phyloP scores from a whole-genome alignment of 768 basidiomycete species.

The Boletus rufocinnamomeus region DNA sequence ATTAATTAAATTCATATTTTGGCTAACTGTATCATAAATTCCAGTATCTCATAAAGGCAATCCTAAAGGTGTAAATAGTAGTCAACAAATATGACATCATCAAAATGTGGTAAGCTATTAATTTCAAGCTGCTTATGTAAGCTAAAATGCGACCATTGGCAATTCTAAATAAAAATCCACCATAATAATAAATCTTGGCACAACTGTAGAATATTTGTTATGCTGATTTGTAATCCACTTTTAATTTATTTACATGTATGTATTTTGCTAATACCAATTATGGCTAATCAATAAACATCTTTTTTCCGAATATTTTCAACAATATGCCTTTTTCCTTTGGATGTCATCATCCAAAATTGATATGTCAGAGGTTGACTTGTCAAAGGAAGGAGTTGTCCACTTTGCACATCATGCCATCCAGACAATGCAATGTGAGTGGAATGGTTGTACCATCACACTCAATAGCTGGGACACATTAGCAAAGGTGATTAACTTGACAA shows the following conservation, averaged over 20 bases:
- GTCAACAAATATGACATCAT: too few relatives aligned
- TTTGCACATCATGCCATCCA: constrained; percentile 30
- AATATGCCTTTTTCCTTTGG: neutral
- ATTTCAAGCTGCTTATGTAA: too few relatives aligned
- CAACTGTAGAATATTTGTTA: neutral
- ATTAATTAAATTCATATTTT: too few relatives aligned
- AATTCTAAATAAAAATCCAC: too few relatives aligned
- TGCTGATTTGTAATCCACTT: neutral
- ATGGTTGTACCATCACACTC: constrained; percentile 25
- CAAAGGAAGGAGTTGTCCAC: constrained; percentile 21
- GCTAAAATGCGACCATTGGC: too few relatives aligned
- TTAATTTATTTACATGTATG: constrained; percentile 14
- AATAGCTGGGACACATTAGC: constrained; percentile 32
- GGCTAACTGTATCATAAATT: too few relatives aligned
- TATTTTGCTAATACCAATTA: constrained; percentile 1
- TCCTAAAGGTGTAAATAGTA: too few relatives aligned
- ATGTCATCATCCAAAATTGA: constrained; percentile 16
- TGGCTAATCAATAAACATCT: neutral
- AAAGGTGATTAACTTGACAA: constrained; percentile 29
- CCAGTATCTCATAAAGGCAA: too few relatives aligned
- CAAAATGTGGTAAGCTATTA: too few relatives aligned
- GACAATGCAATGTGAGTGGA: constrained; percentile 34
- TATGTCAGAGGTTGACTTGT: constrained; percentile 22
- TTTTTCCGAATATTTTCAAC: neutral
- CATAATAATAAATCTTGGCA: too few relatives aligned